Conservation (phyloP, 352 stramenopile genomes). For the Pelagophyceae sp. region DNA sequence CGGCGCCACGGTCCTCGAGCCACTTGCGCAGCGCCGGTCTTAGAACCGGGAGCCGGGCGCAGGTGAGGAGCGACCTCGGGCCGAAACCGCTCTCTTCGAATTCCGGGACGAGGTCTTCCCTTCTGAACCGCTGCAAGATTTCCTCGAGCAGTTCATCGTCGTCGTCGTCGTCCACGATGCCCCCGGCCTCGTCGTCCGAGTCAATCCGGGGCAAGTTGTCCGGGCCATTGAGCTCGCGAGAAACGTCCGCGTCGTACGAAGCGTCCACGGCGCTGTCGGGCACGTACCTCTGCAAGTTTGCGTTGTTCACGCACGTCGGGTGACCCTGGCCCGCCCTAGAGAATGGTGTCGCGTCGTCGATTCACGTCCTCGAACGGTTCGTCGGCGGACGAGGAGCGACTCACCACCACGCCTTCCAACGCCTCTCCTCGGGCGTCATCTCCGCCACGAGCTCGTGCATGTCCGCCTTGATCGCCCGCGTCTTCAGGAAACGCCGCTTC, state of each 20-base stretch:
- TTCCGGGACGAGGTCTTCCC: not conserved
- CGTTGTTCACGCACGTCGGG: constrained; percentile 6
- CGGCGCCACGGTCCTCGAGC: not conserved
- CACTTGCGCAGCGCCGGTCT: not conserved
- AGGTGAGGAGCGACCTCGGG: not conserved
- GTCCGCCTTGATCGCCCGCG: not conserved
- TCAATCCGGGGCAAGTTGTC: constrained; percentile 16
- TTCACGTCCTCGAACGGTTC: too few species aligned
- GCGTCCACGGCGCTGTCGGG: constrained; percentile 13
- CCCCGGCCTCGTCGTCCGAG: not conserved
- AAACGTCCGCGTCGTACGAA: constrained; percentile 6
- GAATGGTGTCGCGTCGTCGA: too few species aligned
- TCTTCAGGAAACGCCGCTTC: not conserved
- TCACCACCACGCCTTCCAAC: constrained; percentile 20
- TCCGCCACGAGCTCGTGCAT: constrained; percentile 8
- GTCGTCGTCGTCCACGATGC: constrained; percentile 12
- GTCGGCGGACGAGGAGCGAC: too few species aligned
- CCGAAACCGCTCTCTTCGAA: constrained; percentile 13
- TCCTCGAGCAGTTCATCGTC: constrained; percentile 15
- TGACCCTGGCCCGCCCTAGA: constrained; percentile 16
- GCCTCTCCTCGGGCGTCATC: constrained; percentile 16
- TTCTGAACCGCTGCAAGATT: not conserved
- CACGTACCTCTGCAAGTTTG: constrained; percentile 5
- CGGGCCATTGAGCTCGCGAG: constrained; percentile 1
- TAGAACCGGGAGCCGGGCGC: constrained; percentile 1